These are phyloP conservation scores for Begonia peltatifolia DNA, from an alignment of 306 rosid species.

Conservation along the genomic window DNA sequence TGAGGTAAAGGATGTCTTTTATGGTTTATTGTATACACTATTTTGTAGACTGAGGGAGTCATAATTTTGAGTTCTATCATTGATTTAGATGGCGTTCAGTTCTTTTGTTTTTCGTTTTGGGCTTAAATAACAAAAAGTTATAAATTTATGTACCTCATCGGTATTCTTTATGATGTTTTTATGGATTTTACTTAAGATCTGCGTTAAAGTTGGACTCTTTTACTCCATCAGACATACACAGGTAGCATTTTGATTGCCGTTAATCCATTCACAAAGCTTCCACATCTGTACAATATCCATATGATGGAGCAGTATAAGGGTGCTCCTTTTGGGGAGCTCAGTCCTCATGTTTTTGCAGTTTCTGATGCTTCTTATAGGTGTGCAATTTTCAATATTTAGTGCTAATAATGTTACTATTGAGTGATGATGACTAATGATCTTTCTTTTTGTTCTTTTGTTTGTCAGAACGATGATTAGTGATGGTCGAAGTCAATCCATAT, in stretches of 20 bases:
- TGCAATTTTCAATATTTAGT: constrained; percentile 6
- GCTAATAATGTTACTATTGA: no score
- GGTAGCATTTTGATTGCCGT: constrained; percentile 95
- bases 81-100: no score
- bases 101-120: no score
- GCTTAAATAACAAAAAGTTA: no score
- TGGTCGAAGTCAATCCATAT: constrained; percentile 74
- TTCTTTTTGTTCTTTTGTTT: constrained; percentile 19
- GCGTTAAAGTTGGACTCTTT: neutral
- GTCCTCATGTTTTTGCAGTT: constrained; percentile 96
- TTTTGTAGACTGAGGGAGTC: no score
- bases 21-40: no score
- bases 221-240: constrained; percentile 62
- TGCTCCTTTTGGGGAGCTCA: constrained; percentile 87
- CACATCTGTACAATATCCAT: constrained; percentile 72
- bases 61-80: no score
- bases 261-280: constrained; percentile 96
- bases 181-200: no score
- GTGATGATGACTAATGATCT: no score
- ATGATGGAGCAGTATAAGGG: constrained; percentile 98
- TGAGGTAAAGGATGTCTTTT: no score
- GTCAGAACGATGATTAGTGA: constrained; percentile 91
- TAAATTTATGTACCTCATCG: no score
- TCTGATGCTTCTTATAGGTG: constrained; percentile 95
- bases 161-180: no score